Conservation (phyloP, 371 early-diverging fungal genomes). For the Lichtheimia hyalospora region DNA sequence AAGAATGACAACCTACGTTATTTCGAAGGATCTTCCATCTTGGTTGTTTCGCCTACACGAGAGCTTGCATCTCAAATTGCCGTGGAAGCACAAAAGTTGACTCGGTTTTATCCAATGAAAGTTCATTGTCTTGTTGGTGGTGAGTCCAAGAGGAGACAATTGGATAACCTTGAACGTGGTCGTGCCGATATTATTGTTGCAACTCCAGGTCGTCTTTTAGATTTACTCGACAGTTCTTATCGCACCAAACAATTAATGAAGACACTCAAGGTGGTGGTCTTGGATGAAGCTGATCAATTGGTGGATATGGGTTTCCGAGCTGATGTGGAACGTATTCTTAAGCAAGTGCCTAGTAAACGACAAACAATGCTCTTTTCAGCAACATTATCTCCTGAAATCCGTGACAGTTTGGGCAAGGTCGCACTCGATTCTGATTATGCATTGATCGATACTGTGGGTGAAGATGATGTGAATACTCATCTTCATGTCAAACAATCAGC, state of each 20-base stretch:
- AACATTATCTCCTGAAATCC: slow-evolving; percentile 88
- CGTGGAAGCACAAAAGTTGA: slow-evolving; percentile 76
- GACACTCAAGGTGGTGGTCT: slow-evolving; percentile 74
- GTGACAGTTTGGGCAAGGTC: slow-evolving; percentile 54
- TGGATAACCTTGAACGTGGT: slow-evolving; percentile 53
- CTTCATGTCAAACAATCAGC: slow-evolving; percentile 78
- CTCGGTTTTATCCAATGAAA: slow-evolving; percentile 58
- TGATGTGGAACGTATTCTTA: slow-evolving; percentile 85
- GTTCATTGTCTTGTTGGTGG: slow-evolving; percentile 94
- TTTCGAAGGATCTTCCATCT: slow-evolving; percentile 67
- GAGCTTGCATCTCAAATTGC: slow-evolving; percentile 97
- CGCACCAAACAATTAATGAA: slow-evolving; percentile 59
- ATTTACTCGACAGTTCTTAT: slow-evolving; percentile 72
- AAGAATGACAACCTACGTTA: slow-evolving; percentile 26
- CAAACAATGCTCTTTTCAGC: slow-evolving; percentile 99
- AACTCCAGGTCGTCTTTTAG: slow-evolving; percentile 93
- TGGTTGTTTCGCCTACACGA: slow-evolving; percentile 95
- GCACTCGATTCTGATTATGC: slow-evolving; percentile 77
- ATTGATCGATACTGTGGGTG: slow-evolving; percentile 85
- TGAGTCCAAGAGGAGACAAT: slow-evolving; percentile 65
- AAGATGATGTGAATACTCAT: slow-evolving; percentile 79
- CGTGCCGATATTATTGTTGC: slow-evolving; percentile 91
- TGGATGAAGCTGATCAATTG: slow-evolving; percentile 99
- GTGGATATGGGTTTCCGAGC: slow-evolving; percentile 98
- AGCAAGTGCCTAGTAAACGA: slow-evolving; percentile 75